A percentile compares a stretch with the other conserved stretches of the same genome.
Conservation (phyloP, 1,139 yeast genomes). For the Suhomyces guaymorum region DNA sequence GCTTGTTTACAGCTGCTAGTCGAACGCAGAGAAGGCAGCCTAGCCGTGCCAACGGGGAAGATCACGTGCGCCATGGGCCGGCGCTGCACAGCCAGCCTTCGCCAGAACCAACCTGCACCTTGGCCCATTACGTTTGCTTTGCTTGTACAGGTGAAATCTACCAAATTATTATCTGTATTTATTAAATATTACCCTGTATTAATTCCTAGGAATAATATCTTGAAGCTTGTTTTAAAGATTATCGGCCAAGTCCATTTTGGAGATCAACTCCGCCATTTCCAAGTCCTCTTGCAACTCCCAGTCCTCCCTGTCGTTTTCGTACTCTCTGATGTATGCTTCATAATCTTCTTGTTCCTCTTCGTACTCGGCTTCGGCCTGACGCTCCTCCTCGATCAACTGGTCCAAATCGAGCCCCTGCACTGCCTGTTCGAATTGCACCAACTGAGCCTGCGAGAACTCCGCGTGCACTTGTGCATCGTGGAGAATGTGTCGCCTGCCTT, state of each 20-base stretch:
- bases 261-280: constrained; percentile 24
- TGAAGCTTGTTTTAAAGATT: too few species aligned
- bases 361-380: constrained; percentile 17
- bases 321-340: constrained; percentile 14
- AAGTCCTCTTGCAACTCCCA: constrained; percentile 21
- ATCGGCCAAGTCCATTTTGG: constrained; percentile 14
- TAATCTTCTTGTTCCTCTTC: constrained; percentile 12
- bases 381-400: constrained; percentile 33
- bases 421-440: constrained; percentile 20
- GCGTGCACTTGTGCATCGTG: constrained; percentile 25
- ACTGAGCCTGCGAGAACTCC: constrained; percentile 21
- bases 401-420: constrained; percentile 28
- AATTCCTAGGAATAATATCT: too few species aligned
- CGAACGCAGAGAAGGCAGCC: too few species aligned
- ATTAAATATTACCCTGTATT: too few species aligned
- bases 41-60: too few species aligned
- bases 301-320: constrained; percentile 21
- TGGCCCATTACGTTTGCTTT: too few species aligned
- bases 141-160: too few species aligned
- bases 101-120: too few species aligned
- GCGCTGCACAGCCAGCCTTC: too few species aligned
- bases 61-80: too few species aligned
- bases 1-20: too few species aligned
- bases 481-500: constrained; percentile 26
- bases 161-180: too few species aligned